Percentiles rank a stretch among this genome's conserved stretches.
Conservation (phyloP, 2,329 filamentous ascomycete genomes). For the Aspergillus caelatus region DNA sequence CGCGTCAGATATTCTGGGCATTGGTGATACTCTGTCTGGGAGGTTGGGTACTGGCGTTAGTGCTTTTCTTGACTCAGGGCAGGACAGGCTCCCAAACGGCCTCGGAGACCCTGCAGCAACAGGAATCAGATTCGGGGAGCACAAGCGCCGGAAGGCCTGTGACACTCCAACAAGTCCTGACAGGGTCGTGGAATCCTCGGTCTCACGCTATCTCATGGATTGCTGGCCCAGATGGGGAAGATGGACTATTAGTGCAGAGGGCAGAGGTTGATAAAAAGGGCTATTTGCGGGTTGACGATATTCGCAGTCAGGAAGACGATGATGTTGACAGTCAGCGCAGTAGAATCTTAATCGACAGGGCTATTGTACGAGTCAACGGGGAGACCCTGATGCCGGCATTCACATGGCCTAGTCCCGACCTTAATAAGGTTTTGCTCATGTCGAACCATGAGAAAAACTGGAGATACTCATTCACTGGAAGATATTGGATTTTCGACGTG, state of each 20-base stretch:
- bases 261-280: constrained; percentile 62
- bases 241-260: constrained; percentile 81
- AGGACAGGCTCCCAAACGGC: constrained; percentile 35
- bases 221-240: constrained; percentile 54
- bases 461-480: constrained; percentile 83
- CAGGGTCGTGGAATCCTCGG: constrained; percentile 40
- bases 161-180: constrained; percentile 46
- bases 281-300: constrained; percentile 85
- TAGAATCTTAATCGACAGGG: constrained; percentile 74
- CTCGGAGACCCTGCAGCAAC: constrained; percentile 27
- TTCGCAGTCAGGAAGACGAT: constrained; percentile 60
- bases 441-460: constrained; percentile 76
- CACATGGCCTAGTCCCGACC: constrained; percentile 76
- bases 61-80: constrained; percentile 44
- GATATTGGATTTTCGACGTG: constrained; percentile 93
- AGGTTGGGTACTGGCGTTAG: constrained; percentile 50
- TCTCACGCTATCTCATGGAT: constrained; percentile 51
- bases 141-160: constrained; percentile 45
- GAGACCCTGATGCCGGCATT: constrained; percentile 59
- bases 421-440: constrained; percentile 83
- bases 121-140: constrained; percentile 34
- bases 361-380: constrained; percentile 63
- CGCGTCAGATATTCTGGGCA: constrained; percentile 43
- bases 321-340: constrained; percentile 52
- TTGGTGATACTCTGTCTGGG: constrained; percentile 45